phyloP scores from a whole-genome alignment of 2,329 filamentous ascomycete species.

The Aspergillus carbonarius region DNA sequence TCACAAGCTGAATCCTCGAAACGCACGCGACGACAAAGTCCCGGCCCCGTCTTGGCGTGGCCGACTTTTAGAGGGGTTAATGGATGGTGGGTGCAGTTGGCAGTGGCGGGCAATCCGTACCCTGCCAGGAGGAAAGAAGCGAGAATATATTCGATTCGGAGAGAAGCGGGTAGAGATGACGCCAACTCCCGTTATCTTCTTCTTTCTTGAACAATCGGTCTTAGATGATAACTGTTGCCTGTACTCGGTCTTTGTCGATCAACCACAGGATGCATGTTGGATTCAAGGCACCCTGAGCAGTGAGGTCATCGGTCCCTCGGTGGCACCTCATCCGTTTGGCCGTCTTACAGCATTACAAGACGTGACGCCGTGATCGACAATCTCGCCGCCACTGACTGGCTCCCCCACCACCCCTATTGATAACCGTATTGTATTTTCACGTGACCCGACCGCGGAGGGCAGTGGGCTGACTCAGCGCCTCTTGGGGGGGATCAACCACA shows the following conservation, averaged over 20 bases:
- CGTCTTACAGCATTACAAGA: background rate
- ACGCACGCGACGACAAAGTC: background rate
- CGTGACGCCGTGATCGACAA: background rate
- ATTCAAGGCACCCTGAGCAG: background rate
- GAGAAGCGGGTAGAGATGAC: background rate
- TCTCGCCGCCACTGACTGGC: background rate
- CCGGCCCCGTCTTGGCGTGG: background rate
- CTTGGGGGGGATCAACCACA: background rate
- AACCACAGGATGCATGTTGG: background rate
- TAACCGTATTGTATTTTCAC: background rate
- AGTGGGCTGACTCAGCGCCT: background rate
- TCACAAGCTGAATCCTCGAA: background rate
- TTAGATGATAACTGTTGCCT: background rate
- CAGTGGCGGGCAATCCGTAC: background rate
- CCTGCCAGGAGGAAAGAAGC: background rate
- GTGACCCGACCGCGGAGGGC: background rate
- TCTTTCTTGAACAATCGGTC: too few species aligned
- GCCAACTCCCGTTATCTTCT: too few species aligned
- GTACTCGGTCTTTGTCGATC: background rate
- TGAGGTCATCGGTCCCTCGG: slow-evolving; percentile 2
- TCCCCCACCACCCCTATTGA: background rate
- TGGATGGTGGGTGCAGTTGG: too few species aligned
- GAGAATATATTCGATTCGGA: background rate
- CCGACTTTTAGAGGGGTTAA: background rate
- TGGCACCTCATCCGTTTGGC: background rate